phyloP scores from a whole-genome alignment of 108 stramenopile genomes.

The Skeletonema marinoi region DNA sequence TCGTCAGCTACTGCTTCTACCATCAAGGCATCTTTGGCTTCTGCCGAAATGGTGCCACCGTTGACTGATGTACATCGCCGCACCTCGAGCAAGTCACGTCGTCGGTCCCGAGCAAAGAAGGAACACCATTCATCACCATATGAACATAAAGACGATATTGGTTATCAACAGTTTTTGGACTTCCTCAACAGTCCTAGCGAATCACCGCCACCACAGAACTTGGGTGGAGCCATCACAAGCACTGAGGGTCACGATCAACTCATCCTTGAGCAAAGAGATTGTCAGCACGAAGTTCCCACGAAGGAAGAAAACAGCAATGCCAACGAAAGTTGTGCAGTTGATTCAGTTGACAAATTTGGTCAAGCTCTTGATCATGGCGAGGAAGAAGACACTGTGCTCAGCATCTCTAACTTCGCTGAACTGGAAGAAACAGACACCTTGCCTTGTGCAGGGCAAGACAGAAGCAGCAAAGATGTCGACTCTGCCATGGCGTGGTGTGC shows the following conservation, averaged over 20 bases:
- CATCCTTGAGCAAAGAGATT: neutral
- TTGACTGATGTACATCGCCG: neutral
- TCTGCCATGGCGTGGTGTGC: slow-evolving; percentile 2
- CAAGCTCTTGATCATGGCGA: no score
- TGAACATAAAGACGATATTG: neutral
- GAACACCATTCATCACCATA: neutral
- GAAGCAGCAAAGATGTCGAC: slow-evolving; percentile 1
- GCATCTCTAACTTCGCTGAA: neutral
- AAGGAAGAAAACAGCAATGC: neutral
- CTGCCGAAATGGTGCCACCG: no score
- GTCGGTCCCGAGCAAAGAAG: neutral
- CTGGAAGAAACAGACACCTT: neutral
- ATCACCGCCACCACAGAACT: neutral
- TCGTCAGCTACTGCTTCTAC: neutral
- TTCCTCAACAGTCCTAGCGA: neutral
- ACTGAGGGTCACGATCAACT: neutral
- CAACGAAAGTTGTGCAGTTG: neutral
- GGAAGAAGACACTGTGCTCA: neutral
- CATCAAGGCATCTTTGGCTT: neutral
- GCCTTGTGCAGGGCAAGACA: neutral
- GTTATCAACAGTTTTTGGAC: neutral
- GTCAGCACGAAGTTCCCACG: neutral
- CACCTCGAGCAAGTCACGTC: neutral
- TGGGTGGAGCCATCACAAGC: neutral
- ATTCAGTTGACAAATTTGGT: neutral